Evolutionary conservation across 192 early-diverging fungal genomes (phyloP), one percentile per base, ranked within the genome.

Genomic region (Coemansia sp.): DNA sequence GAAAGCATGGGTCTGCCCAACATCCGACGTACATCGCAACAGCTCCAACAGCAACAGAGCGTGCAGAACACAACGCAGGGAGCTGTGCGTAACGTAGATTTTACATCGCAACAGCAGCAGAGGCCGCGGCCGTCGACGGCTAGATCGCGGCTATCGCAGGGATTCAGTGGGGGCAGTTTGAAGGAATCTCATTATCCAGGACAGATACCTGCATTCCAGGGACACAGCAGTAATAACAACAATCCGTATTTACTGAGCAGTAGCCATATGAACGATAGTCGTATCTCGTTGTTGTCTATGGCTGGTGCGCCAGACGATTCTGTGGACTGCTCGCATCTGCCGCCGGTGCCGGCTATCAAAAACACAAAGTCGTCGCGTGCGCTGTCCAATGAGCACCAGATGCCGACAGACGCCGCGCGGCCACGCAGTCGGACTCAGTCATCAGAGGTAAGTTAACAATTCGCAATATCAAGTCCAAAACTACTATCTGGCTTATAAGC

Each of bases 401-500:
- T 66, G 37, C 37, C 63, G 33, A 45, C 66, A 32, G 71, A 73
- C 39, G 8, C 64, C 18, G 72, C 67, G 1, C 76, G 81, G 11
- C 81, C 81, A 9, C 80, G 81, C 17, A 83, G 81, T 43, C 72
- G 76, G 2, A 83, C 81, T 32, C 81, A 83, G 35, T 83, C 81
- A 15, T 83, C 81, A 22, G 81, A 83, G 75, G 80, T 78, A 74
- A 72, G 77, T 41, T 8, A 12, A 28, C 22, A 28, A 28, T 28
- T 28, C 22, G 22, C 22, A 28, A 28, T 28, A 28, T 28, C 22
- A 28, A 28, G 22, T 1, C 22, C 22, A 28, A 28, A 28, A 28
- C 22, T 28, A 28, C 22, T 1, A 28, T 1, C 22, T 1, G 22
- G 22, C 22, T 28, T 28, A 28, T 28, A 28, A 28, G 22, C 22